Conservation (phyloP, 495 filamentous ascomycete genomes). For the Gamarada debralockiae region DNA sequence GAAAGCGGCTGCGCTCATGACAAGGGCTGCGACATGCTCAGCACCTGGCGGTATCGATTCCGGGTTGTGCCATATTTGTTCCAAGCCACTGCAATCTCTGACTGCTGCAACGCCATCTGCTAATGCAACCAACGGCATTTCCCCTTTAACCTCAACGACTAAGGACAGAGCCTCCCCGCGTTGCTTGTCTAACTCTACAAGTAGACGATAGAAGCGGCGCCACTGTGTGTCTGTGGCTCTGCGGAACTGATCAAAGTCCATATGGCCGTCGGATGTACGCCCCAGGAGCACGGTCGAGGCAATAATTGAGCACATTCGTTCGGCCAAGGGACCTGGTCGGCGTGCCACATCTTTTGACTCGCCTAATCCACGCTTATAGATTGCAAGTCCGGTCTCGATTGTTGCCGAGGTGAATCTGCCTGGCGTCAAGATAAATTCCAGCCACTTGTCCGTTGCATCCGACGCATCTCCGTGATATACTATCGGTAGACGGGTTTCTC, state of each 20-base stretch:
- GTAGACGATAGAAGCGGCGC: slow-evolving; percentile 81
- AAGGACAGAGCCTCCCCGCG: slow-evolving; percentile 75
- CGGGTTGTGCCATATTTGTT: slow-evolving; percentile 61
- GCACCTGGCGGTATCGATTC: neutral
- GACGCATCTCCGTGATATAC: slow-evolving; percentile 57
- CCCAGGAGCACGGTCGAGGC: slow-evolving; percentile 58
- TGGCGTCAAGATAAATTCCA: slow-evolving; percentile 75
- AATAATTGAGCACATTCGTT: slow-evolving; percentile 68
- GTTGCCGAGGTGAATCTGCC: slow-evolving; percentile 71
- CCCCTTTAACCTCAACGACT: slow-evolving; percentile 62
- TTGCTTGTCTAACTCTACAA: slow-evolving; percentile 80
- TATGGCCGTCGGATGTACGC: slow-evolving; percentile 55
- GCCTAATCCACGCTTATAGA: slow-evolving; percentile 64
- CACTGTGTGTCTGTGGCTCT: slow-evolving; percentile 75
- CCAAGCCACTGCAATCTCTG: slow-evolving; percentile 72
- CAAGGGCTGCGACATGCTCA: slow-evolving; percentile 11
- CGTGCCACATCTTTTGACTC: slow-evolving; percentile 32
- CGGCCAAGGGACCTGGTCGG: slow-evolving; percentile 51
- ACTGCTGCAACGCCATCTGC: slow-evolving; percentile 75
- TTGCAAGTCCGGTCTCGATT: slow-evolving; percentile 74
- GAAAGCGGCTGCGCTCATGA: slow-evolving; percentile 21
- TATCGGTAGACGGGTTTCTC: slow-evolving; percentile 47
- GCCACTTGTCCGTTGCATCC: slow-evolving; percentile 63
- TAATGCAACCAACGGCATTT: slow-evolving; percentile 77
- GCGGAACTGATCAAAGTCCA: slow-evolving; percentile 70